Conservation (phyloP, 805 yeast genomes). For the Saturnispora zaruensis region DNA sequence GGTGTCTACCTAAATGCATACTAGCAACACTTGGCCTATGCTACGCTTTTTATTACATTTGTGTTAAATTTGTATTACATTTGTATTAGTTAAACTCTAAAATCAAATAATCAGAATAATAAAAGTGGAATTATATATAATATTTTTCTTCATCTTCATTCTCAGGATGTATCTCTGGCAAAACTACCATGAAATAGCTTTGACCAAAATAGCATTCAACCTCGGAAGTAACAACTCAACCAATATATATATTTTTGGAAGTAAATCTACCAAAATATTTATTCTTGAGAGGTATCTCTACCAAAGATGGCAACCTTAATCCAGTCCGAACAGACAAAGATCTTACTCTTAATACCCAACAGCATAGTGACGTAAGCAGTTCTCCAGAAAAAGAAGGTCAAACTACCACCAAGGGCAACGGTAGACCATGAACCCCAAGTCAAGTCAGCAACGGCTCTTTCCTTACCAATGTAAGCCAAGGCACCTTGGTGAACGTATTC, state of each 20-base stretch:
- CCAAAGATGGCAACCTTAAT: constrained; percentile 79
- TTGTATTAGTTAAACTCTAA: neutral
- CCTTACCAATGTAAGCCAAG: constrained; percentile 88
- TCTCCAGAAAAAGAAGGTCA: constrained; percentile 92
- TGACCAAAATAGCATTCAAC: neutral
- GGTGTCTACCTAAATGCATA: neutral
- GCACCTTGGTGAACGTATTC: constrained; percentile 86
- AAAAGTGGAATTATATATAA: neutral
- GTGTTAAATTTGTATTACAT: too few species aligned
- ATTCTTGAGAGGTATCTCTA: constrained; percentile 81
- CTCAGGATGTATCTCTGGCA: constrained; percentile 92
- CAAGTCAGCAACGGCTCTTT: constrained; percentile 89
- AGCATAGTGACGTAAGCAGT: constrained; percentile 90
- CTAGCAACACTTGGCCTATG: too few species aligned
- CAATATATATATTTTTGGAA: neutral
- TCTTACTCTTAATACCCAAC: constrained; percentile 79
- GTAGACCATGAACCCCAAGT: constrained; percentile 72
- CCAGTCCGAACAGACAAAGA: constrained; percentile 86
- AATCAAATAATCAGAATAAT: neutral
- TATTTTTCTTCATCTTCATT: constrained; percentile 10
- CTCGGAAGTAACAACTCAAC: neutral
- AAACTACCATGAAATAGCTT: constrained; percentile 41
- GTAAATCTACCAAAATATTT: neutral
- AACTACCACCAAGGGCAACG: constrained; percentile 72
- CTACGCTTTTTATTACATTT: too few species aligned